Evolutionary conservation across 495 filamentous ascomycete genomes (phyloP).

Genomic region (Physcia stellaris): DNA sequence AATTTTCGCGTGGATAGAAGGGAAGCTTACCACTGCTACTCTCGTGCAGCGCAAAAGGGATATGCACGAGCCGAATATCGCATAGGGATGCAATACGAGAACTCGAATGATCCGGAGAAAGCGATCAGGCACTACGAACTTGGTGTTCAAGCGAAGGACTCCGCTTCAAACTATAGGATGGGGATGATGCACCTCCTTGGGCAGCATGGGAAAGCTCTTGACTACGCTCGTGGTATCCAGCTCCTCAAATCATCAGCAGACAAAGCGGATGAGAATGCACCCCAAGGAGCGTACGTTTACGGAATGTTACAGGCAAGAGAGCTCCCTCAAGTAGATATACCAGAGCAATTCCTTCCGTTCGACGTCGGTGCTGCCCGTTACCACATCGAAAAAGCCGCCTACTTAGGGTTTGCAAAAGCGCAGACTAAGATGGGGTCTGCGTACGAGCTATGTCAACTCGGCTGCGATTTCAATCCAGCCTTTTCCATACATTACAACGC

Average conservation of each 20-base stretch:
- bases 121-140: constrained; percentile 79
- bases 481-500: constrained; percentile 93
- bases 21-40: constrained; percentile 80
- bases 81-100: constrained; percentile 97
- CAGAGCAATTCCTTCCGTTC: constrained; percentile 56
- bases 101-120: constrained; percentile 77
- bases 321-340: constrained; percentile 73
- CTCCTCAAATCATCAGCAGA: constrained; percentile 72
- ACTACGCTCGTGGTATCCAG: constrained; percentile 64
- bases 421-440: constrained; percentile 95
- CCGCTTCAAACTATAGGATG: constrained; percentile 81
- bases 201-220: constrained; percentile 76
- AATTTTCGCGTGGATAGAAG: constrained; percentile 78
- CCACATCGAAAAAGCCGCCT: constrained; percentile 94
- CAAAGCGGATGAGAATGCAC: constrained; percentile 90
- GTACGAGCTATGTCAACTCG: constrained; percentile 85
- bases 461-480: constrained; percentile 88
- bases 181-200: constrained; percentile 97
- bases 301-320: constrained; percentile 90
- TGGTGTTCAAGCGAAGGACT: constrained; percentile 66
- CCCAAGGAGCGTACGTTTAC: constrained; percentile 92
- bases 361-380: constrained; percentile 63
- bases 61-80: constrained; percentile 91
- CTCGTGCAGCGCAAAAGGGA: constrained; percentile 73
- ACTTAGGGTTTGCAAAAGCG: constrained; percentile 91